phyloP scores from a whole-genome alignment of 768 basidiomycete genomes.

The Hypholoma sublateritium region DNA sequence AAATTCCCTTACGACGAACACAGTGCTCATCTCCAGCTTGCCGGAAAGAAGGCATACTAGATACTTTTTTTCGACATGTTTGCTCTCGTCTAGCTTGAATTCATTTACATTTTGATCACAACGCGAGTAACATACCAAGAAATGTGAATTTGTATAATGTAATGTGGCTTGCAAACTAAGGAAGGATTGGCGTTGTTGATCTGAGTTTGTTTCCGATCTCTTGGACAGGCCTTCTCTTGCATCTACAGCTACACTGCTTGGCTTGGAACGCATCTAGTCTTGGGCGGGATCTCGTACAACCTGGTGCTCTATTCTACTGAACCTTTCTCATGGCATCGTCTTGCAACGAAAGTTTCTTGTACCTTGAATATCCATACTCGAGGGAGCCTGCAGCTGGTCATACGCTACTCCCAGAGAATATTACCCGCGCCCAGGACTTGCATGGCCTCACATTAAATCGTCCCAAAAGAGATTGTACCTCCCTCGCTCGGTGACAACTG shows the following conservation, averaged over 20 bases:
- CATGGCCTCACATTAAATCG: neutral
- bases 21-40: slow-evolving; percentile 87
- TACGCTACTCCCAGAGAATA: neutral
- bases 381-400: neutral
- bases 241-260: neutral
- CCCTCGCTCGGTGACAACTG: neutral
- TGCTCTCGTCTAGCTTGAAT: slow-evolving; percentile 11
- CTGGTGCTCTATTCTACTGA: neutral
- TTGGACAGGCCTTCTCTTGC: neutral
- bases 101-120: neutral
- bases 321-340: neutral
- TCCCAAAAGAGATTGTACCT: neutral
- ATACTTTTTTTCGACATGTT: slow-evolving; percentile 17
- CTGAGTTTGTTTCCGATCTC: neutral
- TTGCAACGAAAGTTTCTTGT: neutral
- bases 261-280: neutral
- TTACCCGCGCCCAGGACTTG: neutral
- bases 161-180: neutral
- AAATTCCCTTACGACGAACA: slow-evolving; percentile 95
- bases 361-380: neutral
- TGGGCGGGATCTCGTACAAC: neutral
- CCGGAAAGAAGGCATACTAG: slow-evolving; percentile 77
- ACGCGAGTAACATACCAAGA: neutral
- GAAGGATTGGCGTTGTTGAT: neutral
- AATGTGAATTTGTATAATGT: neutral